Evolutionary conservation across 2,329 filamentous ascomycete genomes (phyloP), one percentile per base, ranked within the genome.

Genomic region (Trichoderma harzianum): DNA sequence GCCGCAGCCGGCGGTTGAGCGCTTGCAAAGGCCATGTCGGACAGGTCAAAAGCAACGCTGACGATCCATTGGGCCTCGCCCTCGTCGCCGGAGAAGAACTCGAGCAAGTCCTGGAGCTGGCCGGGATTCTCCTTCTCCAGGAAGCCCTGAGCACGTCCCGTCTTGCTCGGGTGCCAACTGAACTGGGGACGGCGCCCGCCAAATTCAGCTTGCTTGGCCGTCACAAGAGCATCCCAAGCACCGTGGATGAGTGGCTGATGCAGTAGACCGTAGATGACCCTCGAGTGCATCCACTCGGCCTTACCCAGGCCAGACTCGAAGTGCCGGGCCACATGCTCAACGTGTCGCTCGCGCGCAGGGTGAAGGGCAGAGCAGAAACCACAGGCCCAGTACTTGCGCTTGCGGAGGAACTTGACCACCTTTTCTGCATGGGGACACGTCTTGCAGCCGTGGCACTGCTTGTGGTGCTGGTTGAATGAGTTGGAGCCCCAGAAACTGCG

Each of bases 401-500:
- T 90, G 73, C 86, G 86, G 73, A 89, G 85, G 68, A 89, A 89
- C 76, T 86, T 86, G 77, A 90, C 88, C 24, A 90, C 88, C 75
- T 87, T 87, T 75, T 90, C 87, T 63, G 89, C 88, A 75, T 91
- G 89, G 6, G 89, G 89, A 74, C 89, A 91, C 5, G 88, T 89
- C 77, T 88, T 88, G 80, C 88, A 90, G 73, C 87, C 86, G 77
- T 91, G 89, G 72, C 88, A 87, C 70, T 89, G 88, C 76, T 89
- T 90, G 81, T 91, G 89, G 74, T 91, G 89, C 78, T 91, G 89
- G 75, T 90, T 90, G 79, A 91, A 91, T 5, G 88, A 89, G 78
- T 91, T 91, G 75, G 89, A 88, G 11, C 89, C 89, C 84, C 89
- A 90, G 79, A 91, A 91, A 77, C 88, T 89, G 76, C 90, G 88